Base-by-base conservation (phyloP, 768 basidiomycete species). In the Termitomyces sp. region DNA sequence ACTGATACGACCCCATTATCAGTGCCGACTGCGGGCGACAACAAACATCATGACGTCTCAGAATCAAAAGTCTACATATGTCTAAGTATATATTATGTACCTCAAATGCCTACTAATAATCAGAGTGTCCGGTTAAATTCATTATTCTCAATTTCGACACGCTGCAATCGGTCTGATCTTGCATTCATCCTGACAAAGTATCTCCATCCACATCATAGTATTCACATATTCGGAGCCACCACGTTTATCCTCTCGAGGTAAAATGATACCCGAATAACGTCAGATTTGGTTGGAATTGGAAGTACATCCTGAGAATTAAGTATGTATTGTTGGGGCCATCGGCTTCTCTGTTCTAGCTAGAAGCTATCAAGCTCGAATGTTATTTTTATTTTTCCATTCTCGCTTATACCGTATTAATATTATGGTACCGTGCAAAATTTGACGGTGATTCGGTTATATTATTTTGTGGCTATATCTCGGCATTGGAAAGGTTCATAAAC, bases 231-330 rank as follows among this genome's bases (percentile, higher is more conserved):
- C 52, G 55, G 52, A 50, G 52, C 51, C 41, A 53, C 39, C 36
- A 51, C 47, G 56, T 55, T 47, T 50, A 50, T 49, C n/a, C n/a
- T n/a, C n/a, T n/a, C 41, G 50, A 56, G 44, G 22, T 49, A 29
- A 48, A 60, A 65, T 65, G 56, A 62, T 65, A 59, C 53, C 68
- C 69, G 68, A 70, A 66, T 63, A 67, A 62, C 58, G 55, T 57
- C 56, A 57, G 55, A 40, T 35, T 29, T 41, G n/a, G 35, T 47
- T 25, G n/a, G 23, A 38, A n/a, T 53, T 20, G 13, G 11, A 13
- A 23, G 38, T 47, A 7, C 29, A 38, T 47, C 22, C 23, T 33
- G 16, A 29, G 29, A n/a, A n/a, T n/a, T n/a, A n/a, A n/a, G 36
- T 9, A n/a, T 9, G 9, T 29, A 29, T 4, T 29, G 36, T 50